phyloP scores from a whole-genome alignment of 306 rosid species.

The Citrullus amarus region DNA sequence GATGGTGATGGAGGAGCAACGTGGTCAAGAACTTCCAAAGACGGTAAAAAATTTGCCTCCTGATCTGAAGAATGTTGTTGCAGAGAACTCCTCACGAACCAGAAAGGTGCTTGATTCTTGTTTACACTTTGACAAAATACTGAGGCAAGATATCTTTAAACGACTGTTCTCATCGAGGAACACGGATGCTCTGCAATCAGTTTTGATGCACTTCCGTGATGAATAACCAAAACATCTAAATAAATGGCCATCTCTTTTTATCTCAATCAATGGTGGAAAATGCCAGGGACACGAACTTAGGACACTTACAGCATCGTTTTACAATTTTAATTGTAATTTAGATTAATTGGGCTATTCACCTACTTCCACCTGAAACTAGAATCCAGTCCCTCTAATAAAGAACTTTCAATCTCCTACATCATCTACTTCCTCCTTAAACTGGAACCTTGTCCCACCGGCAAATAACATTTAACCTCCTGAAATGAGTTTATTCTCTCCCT shows the following conservation, averaged over 20 bases:
- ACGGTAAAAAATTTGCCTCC: slow-evolving; percentile 55
- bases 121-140: slow-evolving; percentile 4
- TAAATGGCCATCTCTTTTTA: background rate
- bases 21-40: slow-evolving; percentile 61
- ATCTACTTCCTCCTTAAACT: background rate
- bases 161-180: background rate
- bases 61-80: slow-evolving; percentile 28
- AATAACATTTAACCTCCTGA: background rate
- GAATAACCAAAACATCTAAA: background rate
- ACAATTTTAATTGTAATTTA: background rate
- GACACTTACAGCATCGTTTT: background rate
- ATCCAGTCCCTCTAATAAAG: background rate
- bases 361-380: background rate
- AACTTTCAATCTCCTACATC: background rate
- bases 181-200: background rate
- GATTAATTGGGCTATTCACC: background rate
- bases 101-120: slow-evolving; percentile 45
- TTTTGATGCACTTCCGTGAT: background rate
- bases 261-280: background rate
- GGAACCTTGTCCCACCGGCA: background rate
- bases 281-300: background rate
- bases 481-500: background rate
- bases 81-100: slow-evolving; percentile 33
- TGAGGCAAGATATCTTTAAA: background rate
- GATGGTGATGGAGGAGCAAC: slow-evolving; percentile 69